phyloP scores from a whole-genome alignment of 768 basidiomycete genomes.

The Polyporus arcularius region DNA sequence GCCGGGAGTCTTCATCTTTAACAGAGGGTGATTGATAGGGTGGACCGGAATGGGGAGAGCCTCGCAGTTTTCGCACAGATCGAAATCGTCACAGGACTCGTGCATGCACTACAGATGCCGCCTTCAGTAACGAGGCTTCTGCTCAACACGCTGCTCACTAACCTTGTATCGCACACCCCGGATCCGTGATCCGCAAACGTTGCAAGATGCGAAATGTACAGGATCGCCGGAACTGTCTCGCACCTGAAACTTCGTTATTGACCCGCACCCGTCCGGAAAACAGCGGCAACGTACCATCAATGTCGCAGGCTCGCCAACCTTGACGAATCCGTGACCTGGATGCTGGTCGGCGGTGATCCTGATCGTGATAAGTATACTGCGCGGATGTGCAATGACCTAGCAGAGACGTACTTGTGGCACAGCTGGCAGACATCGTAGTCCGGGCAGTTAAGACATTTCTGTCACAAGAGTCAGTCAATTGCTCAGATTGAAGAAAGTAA shows the following conservation, averaged over 20 bases:
- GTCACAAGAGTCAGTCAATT: neutral
- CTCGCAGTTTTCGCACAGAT: conserved; percentile 80
- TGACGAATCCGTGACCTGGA: conserved; percentile 74
- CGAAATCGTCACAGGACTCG: conserved; percentile 74
- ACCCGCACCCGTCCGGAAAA: neutral
- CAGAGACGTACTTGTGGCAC: conserved; percentile 59
- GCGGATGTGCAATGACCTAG: neutral
- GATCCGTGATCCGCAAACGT: conserved; percentile 60
- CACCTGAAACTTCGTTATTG: conserved; percentile 24
- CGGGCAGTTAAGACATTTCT: conserved; percentile 85
- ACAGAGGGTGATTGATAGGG: conserved; percentile 65
- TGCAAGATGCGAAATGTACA: conserved; percentile 61
- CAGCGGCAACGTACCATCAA: conserved; percentile 51
- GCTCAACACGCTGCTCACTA: conserved; percentile 2
- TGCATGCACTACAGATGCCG: conserved; percentile 68
- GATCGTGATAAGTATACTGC: neutral
- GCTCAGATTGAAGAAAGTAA: neutral
- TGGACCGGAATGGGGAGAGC: conserved; percentile 78
- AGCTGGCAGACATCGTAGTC: conserved; percentile 77
- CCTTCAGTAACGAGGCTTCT: neutral
- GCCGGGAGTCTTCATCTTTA: conserved; percentile 67
- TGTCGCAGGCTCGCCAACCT: conserved; percentile 52
- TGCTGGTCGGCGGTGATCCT: conserved; percentile 75
- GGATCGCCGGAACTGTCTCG: conserved; percentile 28
- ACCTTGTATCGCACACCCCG: conserved; percentile 75